phyloP scores from a whole-genome alignment of 495 filamentous ascomycete genomes.

The Massariosphaeria phaeospora region DNA sequence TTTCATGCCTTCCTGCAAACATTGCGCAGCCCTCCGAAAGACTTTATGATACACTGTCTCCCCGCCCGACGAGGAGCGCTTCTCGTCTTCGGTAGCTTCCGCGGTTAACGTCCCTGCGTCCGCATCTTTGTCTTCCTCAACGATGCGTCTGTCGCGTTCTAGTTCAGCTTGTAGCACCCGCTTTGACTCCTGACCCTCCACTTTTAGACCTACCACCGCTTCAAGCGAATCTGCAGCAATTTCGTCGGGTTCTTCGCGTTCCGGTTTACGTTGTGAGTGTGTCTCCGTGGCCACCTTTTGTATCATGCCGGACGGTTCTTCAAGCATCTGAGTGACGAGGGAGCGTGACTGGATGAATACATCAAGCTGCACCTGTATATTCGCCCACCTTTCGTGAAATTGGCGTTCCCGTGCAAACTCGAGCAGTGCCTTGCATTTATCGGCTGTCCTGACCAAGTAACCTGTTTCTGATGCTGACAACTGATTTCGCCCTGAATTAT shows the following conservation, averaged over 20 bases:
- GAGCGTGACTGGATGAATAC: not conserved
- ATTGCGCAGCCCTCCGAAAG: not conserved
- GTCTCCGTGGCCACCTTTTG: not conserved
- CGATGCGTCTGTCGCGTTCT: not conserved
- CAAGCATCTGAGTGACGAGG: not conserved
- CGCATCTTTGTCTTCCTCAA: not conserved
- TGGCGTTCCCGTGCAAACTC: not conserved
- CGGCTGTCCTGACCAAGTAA: not conserved
- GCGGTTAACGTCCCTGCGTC: not conserved
- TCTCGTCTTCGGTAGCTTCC: not conserved
- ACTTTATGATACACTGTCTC: slow-evolving; percentile 1
- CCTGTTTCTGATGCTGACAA: not conserved
- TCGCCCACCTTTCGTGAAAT: not conserved
- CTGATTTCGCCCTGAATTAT: not conserved
- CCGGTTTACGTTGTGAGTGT: too few relatives aligned
- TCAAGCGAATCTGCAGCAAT: too few relatives aligned
- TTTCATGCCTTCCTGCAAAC: not conserved
- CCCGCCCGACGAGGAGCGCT: not conserved
- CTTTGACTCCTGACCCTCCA: too few relatives aligned
- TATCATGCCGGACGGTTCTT: not conserved
- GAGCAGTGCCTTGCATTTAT: not conserved
- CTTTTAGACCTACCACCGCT: too few relatives aligned
- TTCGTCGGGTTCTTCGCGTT: too few relatives aligned
- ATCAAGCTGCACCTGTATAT: not conserved
- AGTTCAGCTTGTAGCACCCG: too few relatives aligned